phyloP scores from a whole-genome alignment of 345 rosid species.

The Eucalyptus cladocalyx region DNA sequence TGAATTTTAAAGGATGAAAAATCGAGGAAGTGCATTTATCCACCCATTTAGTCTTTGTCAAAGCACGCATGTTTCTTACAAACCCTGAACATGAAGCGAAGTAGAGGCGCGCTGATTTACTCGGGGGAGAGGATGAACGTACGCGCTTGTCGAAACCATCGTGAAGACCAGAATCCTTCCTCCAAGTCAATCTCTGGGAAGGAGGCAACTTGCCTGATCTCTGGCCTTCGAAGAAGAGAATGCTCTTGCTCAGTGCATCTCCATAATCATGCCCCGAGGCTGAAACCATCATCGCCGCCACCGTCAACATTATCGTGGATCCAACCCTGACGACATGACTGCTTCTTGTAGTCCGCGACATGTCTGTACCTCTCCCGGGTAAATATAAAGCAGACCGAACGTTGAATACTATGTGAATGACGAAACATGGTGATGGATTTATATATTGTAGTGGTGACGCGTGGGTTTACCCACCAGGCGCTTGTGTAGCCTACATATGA shows the following conservation, averaged over 20 bases:
- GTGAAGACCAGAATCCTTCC: conserved; percentile 41
- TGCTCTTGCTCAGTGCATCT: conserved; percentile 48
- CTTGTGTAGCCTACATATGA: background rate
- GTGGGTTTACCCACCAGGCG: background rate
- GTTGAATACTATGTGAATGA: background rate
- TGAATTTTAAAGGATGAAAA: background rate
- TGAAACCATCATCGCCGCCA: background rate
- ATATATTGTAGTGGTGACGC: background rate
- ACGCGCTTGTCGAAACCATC: conserved; percentile 34
- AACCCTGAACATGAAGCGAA: background rate
- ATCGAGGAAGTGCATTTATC: background rate
- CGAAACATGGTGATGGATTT: background rate
- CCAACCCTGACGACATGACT: background rate
- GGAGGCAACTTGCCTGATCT: conserved; percentile 47
- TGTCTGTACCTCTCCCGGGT: background rate
- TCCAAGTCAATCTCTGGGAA: conserved; percentile 45
- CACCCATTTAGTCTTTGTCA: background rate
- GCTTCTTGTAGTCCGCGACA: background rate
- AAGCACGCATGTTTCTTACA: background rate
- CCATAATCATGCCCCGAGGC: conserved; percentile 29
- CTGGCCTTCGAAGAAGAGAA: conserved; percentile 66
- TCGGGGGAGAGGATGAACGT: background rate
- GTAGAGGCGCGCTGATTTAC: background rate
- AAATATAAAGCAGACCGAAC: background rate
- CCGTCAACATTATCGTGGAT: background rate